Base-by-base conservation (phyloP, 2,329 filamentous ascomycete species). In the Neurospora sp. region DNA sequence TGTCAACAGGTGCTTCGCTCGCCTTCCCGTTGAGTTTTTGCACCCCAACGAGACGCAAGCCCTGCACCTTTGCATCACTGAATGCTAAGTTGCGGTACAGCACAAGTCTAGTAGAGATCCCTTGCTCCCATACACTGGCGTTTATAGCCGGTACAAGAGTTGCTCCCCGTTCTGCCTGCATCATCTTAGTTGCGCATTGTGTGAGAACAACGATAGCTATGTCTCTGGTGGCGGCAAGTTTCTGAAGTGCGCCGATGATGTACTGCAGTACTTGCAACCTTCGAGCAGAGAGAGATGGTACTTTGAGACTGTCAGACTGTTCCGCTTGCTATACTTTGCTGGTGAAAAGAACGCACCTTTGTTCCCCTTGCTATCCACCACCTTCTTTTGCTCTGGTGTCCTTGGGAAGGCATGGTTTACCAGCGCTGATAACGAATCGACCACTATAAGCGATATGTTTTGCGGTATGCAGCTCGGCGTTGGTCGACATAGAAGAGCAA, bases 161-260 rank as follows among this genome's bases (percentile, higher is more conserved):
- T 15, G 93, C 91, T 73, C 84, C 86, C 73, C 82, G 84, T 73
- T 86, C 89, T 4, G 84, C 83, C 72, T 91, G 89, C 81, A 96
- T 90, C 81, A 96, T 90, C 74, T 89, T 91, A n/a, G 92, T 96
- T 57, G 90, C 91, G 71, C 91, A 92, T 77, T 96, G 93, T 43
- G 89, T 93, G 67, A 93, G 84, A 23, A 96, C 78, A 2, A 97
- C 82, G 57, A 97, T 83, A 33, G 92, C 91, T 68, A 94, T 84
- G 75, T 92, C 86, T 73, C 88, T 86, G 38, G 90, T 86, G 11
- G 90, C 88, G 4, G 94, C 92, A 11, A 97, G 84, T 75, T 90
- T 94, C 71, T 90, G 87, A 11, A 97, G 81, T 4, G 90, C 87
- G 70, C 87, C 89, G 71, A 92, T 87, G 37, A 97, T 84, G 70